A percentile compares a stretch with the other conserved stretches of the same genome.
phyloP scores from a whole-genome alignment of 192 early-diverging fungal species.

The Gaertneriomyces sp. region DNA sequence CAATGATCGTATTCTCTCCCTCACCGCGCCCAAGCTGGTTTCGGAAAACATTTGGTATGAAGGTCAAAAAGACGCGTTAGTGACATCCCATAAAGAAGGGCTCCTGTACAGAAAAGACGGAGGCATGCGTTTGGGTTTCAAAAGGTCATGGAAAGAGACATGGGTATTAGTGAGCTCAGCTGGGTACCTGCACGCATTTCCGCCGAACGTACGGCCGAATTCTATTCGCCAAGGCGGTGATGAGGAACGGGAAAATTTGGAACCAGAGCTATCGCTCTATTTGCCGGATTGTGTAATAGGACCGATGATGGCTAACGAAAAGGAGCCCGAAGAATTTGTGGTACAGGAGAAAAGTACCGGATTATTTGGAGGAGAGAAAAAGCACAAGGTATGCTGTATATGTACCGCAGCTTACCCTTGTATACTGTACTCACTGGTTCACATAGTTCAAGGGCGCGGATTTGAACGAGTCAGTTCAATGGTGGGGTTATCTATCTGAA shows the following conservation, averaged over 20 bases:
- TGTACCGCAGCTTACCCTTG: not conserved
- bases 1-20: slow-evolving; percentile 23
- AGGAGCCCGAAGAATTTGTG: slow-evolving; percentile 48
- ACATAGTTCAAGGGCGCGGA: slow-evolving; percentile 30
- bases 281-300: slow-evolving; percentile 43
- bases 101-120: slow-evolving; percentile 33
- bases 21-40: slow-evolving; percentile 5
- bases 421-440: not conserved
- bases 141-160: slow-evolving; percentile 34
- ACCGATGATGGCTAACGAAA: slow-evolving; percentile 42
- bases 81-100: slow-evolving; percentile 27
- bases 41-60: slow-evolving; percentile 22
- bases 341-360: slow-evolving; percentile 35
- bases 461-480: slow-evolving; percentile 35
- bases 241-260: slow-evolving; percentile 3
- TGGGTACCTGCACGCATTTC: slow-evolving; percentile 43
- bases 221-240: not conserved
- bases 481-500: slow-evolving; percentile 37
- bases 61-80: slow-evolving; percentile 22
- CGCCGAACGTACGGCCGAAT: slow-evolving; percentile 3
- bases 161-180: slow-evolving; percentile 41
- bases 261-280: slow-evolving; percentile 40
- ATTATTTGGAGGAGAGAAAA: slow-evolving; percentile 41
- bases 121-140: slow-evolving; percentile 34
- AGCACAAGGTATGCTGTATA: slow-evolving; percentile 34